These are phyloP conservation scores for Globisporangium nunn DNA, from an alignment of 352 stramenopile species.

Conservation along the genomic window DNA sequence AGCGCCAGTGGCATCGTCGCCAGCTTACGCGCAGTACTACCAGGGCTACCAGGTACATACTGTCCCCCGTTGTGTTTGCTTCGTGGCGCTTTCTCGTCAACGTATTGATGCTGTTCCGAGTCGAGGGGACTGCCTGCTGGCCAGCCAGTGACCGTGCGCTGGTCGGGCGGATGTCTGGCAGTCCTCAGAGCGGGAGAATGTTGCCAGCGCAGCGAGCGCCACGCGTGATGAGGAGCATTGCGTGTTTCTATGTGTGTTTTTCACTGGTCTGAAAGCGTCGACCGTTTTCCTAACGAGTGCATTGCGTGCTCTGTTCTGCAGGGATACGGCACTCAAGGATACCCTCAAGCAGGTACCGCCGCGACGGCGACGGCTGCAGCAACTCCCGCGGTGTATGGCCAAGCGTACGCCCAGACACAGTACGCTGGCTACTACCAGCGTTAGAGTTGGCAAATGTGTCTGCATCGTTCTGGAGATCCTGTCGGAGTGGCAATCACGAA, in stretches of 20 bases:
- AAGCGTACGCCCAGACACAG: slow-evolving; percentile 45
- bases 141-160: neutral
- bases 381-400: slow-evolving; percentile 15
- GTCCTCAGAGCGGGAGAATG: neutral
- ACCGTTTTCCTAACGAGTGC: neutral
- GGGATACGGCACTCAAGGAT: slow-evolving; percentile 47
- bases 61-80: slow-evolving; percentile 13
- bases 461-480: neutral
- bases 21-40: slow-evolving; percentile 54
- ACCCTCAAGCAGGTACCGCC: slow-evolving; percentile 26
- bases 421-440: slow-evolving; percentile 54
- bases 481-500: neutral
- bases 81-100: slow-evolving; percentile 7
- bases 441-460: neutral
- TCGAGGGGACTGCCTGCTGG: slow-evolving; percentile 3
- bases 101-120: slow-evolving; percentile 13
- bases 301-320: slow-evolving; percentile 10
- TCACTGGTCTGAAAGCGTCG: neutral
- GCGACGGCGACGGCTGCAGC: slow-evolving; percentile 13
- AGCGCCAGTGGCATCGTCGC: slow-evolving; percentile 20
- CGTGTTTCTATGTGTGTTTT: slow-evolving; percentile 4
- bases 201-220: slow-evolving; percentile 1
- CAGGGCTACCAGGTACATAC: slow-evolving; percentile 84
- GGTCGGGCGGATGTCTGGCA: slow-evolving; percentile 1
- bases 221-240: slow-evolving; percentile 8